Conservation (phyloP, 176 grass and related monocot genomes). For the Otatea glauca region DNA sequence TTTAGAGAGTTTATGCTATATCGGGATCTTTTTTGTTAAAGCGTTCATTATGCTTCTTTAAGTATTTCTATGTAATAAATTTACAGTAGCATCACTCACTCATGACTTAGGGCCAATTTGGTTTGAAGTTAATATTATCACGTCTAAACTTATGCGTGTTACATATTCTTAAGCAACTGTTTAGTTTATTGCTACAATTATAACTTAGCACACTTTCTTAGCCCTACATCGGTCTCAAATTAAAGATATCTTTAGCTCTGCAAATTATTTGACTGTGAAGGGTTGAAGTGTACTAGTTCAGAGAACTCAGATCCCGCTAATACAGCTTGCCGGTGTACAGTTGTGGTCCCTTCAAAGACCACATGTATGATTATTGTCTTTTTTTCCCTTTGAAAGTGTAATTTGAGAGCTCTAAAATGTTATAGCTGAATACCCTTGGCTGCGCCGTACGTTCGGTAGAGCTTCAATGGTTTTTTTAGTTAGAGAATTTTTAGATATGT, state of each 20-base stretch:
- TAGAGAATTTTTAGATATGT: too few relatives aligned
- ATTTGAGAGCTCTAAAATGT: background rate
- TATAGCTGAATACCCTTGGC: background rate
- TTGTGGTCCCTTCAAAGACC: background rate
- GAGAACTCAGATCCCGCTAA: background rate
- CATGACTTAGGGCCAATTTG: too few relatives aligned
- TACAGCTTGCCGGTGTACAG: conserved; percentile 2
- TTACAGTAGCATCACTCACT: background rate
- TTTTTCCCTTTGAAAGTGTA: background rate
- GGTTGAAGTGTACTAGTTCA: background rate
- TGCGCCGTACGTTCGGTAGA: too few relatives aligned
- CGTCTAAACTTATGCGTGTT: too few relatives aligned
- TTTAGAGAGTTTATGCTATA: background rate
- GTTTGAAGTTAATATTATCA: too few relatives aligned
- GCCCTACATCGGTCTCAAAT: too few relatives aligned
- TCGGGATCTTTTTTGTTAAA: background rate
- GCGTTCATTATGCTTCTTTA: background rate
- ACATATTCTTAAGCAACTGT: too few relatives aligned
- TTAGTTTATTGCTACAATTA: too few relatives aligned
- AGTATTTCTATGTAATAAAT: background rate
- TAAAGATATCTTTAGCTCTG: background rate
- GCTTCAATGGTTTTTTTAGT: too few relatives aligned
- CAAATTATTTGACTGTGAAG: background rate
- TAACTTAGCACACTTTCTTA: too few relatives aligned
- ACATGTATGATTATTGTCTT: background rate